Evolutionary conservation across 768 basidiomycete genomes (phyloP).

Genomic region (Hygrophorus russula): DNA sequence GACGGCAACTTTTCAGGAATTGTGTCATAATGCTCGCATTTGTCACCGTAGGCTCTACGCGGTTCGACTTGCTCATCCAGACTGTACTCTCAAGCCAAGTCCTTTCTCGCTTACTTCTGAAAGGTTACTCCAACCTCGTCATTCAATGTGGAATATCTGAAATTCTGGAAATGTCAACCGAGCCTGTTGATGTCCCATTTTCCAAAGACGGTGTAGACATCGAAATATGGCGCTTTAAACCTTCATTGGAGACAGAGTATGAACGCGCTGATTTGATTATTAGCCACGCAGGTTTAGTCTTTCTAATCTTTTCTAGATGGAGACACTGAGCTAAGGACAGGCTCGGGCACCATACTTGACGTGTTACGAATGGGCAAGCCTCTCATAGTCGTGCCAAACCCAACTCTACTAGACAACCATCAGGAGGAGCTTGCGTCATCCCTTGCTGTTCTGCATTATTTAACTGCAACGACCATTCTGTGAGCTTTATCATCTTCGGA

Average conservation of each 20-base stretch:
- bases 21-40: conserved; percentile 37
- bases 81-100: conserved; percentile 45
- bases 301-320: neutral
- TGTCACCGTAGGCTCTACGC: conserved; percentile 85
- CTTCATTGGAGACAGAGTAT: conserved; percentile 57
- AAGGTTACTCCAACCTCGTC: conserved; percentile 49
- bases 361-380: conserved; percentile 64
- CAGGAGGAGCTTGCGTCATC: conserved; percentile 80
- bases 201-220: conserved; percentile 37
- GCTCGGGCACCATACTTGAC: conserved; percentile 90
- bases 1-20: neutral
- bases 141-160: conserved; percentile 74
- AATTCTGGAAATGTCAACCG: conserved; percentile 22
- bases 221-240: conserved; percentile 64
- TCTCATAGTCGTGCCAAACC: conserved; percentile 84
- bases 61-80: conserved; percentile 67
- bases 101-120: conserved; percentile 36
- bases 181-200: conserved; percentile 16
- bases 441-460: conserved; percentile 45
- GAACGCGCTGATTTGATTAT: conserved; percentile 68
- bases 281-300: conserved; percentile 78
- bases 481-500: conserved; percentile 25
- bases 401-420: conserved; percentile 84
- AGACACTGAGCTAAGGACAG: conserved; percentile 28
- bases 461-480: conserved; percentile 46